phyloP scores from a whole-genome alignment of 2,329 filamentous ascomycete genomes.

The Claviceps sp. region DNA sequence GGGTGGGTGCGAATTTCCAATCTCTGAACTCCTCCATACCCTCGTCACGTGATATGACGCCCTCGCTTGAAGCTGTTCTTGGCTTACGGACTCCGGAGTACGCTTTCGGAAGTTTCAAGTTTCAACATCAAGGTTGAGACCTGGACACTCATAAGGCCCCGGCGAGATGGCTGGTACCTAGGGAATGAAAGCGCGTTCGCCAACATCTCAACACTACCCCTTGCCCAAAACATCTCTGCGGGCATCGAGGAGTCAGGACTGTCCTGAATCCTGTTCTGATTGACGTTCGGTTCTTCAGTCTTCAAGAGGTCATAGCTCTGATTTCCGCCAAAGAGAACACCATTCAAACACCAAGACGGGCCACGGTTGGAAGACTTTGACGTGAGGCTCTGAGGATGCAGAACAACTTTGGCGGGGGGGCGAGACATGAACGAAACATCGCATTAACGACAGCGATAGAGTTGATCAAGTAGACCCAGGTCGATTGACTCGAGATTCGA shows the following conservation, averaged over 20 bases:
- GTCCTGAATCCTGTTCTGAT: conserved; percentile 33
- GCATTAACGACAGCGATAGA: background rate
- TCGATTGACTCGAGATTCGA: too few species aligned
- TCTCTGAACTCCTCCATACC: too few species aligned
- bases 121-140: background rate
- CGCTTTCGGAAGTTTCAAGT: conserved; percentile 22
- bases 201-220: conserved; percentile 36
- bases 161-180: too few species aligned
- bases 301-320: too few species aligned
- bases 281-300: conserved; percentile 60
- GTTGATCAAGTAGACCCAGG: too few species aligned
- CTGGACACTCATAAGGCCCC: too few species aligned
- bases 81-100: too few species aligned
- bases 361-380: background rate
- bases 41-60: too few species aligned
- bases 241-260: conserved; percentile 22
- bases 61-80: too few species aligned
- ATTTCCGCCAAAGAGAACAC: conserved; percentile 41
- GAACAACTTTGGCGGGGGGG: too few species aligned
- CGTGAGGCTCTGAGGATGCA: background rate
- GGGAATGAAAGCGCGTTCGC: conserved; percentile 44
- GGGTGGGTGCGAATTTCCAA: too few species aligned
- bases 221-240: conserved; percentile 19
- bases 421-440: background rate
- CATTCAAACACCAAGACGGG: conserved; percentile 46